Base-by-base conservation (phyloP, 352 stramenopile species). In the Pythium aquatile region DNA sequence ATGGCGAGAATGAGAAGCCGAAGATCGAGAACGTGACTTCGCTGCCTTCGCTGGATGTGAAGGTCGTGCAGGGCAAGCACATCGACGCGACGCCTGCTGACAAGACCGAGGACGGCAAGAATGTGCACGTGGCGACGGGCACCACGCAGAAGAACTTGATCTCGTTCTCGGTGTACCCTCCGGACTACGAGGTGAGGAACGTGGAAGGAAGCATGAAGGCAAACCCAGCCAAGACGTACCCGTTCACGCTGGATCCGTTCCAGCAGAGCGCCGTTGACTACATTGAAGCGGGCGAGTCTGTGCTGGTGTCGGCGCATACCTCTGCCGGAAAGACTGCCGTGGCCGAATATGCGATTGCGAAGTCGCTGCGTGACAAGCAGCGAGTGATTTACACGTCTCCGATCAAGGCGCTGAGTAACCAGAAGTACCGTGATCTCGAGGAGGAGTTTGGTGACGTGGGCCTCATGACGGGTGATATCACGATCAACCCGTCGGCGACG, bases 401-500 rank as follows among this genome's bases (percentile, higher is more conserved):
- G 8, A 99, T 99, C 82, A 99, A 99, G 70, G 98, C 97, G 39
- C 76, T 99, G 55, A 97, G 78, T 73, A 99, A 99, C 84, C 98
- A 99, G 76, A 99, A 99, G 76, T 99, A 99, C 84, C 81, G 97
- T 28, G 97, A 99, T 72, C 81, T 99, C 39, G 85, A 98, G 66
- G 89, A 92, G 79, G 91, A 96, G 67, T 95, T 96, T 61, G 81
- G 83, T 40, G 83, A 99, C 81, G 97, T 99, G 39, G 98, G 98
- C 14, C 78, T 99, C 6, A 99, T 99, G 96, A 99, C 98, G 6
- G 98, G 98, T 44, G 98, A 99, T 77, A 99, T 99, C 53, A 99
- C 96, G 24, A 99, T 99, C 79, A 99, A 99, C 78, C 97, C 98
- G 30, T 94, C 88, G 53, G 97, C 97, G 0, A 99, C 93, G 24